Evolutionary conservation across 345 rosid species (phyloP).

Genomic region (Arabis alpina): DNA sequence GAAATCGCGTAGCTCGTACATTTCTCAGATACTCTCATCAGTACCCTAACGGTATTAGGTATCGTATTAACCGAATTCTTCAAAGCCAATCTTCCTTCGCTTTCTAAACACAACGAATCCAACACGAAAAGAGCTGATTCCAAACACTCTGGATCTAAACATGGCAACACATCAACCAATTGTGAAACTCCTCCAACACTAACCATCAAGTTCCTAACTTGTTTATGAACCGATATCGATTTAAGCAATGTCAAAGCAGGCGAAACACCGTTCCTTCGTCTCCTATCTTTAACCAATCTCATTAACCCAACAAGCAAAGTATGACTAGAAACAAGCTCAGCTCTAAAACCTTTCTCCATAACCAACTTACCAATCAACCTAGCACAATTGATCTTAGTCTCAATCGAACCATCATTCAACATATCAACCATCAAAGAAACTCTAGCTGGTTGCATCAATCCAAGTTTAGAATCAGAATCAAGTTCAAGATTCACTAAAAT

Average conservation of each 20-base stretch:
- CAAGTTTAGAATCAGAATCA: slow-evolving; percentile 55
- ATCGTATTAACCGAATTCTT: slow-evolving; percentile 59
- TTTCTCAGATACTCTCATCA: slow-evolving; percentile 66
- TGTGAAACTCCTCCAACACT: slow-evolving; percentile 63
- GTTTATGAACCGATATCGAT: slow-evolving; percentile 52
- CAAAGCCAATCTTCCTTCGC: slow-evolving; percentile 56
- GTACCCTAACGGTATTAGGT: slow-evolving; percentile 58
- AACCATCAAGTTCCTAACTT: slow-evolving; percentile 53
- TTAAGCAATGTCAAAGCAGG: slow-evolving; percentile 59
- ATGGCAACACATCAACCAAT: slow-evolving; percentile 59
- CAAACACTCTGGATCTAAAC: slow-evolving; percentile 53
- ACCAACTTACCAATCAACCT: slow-evolving; percentile 57
- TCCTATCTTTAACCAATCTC: slow-evolving; percentile 67
- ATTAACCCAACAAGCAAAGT: slow-evolving; percentile 65
- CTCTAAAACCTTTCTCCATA: slow-evolving; percentile 55
- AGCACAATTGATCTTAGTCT: slow-evolving; percentile 67
- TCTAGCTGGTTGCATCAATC: slow-evolving; percentile 68
- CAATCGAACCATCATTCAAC: slow-evolving; percentile 68
- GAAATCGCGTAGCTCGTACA: slow-evolving; percentile 66
- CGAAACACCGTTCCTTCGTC: slow-evolving; percentile 52
- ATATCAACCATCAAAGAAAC: slow-evolving; percentile 66
- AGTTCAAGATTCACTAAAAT: slow-evolving; percentile 70
- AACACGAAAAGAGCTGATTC: slow-evolving; percentile 57
- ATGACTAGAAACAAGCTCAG: slow-evolving; percentile 60
- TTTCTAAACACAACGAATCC: slow-evolving; percentile 52